Conservation (phyloP, 1,284 basidiomycete genomes). For the Trametes hirsuta region DNA sequence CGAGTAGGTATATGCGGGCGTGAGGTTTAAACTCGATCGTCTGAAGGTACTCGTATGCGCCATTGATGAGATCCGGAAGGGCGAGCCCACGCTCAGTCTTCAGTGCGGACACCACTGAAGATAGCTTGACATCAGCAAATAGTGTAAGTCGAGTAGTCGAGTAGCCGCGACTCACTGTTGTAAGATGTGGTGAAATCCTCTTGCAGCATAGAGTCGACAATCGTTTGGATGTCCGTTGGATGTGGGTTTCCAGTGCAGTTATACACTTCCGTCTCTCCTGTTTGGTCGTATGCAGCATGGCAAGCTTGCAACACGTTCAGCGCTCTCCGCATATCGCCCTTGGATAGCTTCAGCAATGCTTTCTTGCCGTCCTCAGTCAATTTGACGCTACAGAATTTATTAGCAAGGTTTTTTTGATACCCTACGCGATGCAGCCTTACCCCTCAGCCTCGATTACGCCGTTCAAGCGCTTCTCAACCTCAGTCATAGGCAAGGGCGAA, state of each 20-base stretch:
- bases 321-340: constrained; percentile 97
- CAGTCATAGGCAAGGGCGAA: constrained; percentile 87
- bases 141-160: background rate
- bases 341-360: constrained; percentile 90
- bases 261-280: constrained; percentile 92
- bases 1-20: constrained; percentile 90
- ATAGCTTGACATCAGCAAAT: background rate
- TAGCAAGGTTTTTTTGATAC: too few species aligned
- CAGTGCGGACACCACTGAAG: constrained; percentile 80
- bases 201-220: constrained; percentile 94
- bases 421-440: constrained; percentile 47
- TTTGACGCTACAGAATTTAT: constrained; percentile 64
- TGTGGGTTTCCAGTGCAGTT: constrained; percentile 97
- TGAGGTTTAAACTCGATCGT: constrained; percentile 85
- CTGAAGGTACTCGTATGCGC: constrained; percentile 90
- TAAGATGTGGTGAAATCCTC: constrained; percentile 96
- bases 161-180: constrained; percentile 59
- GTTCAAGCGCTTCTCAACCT: constrained; percentile 85
- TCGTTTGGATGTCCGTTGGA: constrained; percentile 89
- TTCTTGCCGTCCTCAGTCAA: constrained; percentile 86
- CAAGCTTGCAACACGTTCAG: constrained; percentile 98
- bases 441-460: constrained; percentile 85
- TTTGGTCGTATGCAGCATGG: constrained; percentile 91
- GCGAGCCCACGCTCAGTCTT: constrained; percentile 95
- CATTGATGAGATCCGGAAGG: constrained; percentile 92